A percentile compares a stretch with the other conserved stretches of the same genome.
Conservation (phyloP, 2,329 filamentous ascomycete species). For the Hypoxylon sp. region DNA sequence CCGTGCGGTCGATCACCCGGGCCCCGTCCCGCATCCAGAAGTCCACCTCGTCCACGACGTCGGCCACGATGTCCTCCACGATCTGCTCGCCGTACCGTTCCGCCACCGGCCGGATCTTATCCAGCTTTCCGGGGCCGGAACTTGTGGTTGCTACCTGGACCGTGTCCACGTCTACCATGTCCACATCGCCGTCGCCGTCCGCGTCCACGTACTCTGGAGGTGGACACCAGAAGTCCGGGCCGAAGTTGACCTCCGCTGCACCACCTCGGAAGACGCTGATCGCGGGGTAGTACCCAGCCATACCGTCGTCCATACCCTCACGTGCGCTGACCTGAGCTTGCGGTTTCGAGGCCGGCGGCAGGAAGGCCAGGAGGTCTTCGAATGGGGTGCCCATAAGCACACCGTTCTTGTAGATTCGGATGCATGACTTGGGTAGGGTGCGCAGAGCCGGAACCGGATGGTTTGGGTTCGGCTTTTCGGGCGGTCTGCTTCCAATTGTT, state of each 20-base stretch:
- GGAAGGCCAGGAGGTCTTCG: conserved; percentile 85
- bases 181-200: conserved; percentile 53
- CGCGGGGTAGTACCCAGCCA: conserved; percentile 94
- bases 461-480: conserved; percentile 72
- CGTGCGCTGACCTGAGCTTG: conserved; percentile 77
- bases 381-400: conserved; percentile 86
- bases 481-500: conserved; percentile 46
- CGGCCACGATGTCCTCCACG: conserved; percentile 90
- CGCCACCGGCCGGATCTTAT: conserved; percentile 67
- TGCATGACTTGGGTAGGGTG: conserved; percentile 84
- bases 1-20: conserved; percentile 56
- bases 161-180: conserved; percentile 52
- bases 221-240: conserved; percentile 90
- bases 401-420: conserved; percentile 94
- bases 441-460: conserved; percentile 79
- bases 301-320: conserved; percentile 90
- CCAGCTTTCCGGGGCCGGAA: conserved; percentile 30
- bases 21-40: conserved; percentile 79
- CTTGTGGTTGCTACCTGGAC: conserved; percentile 16
- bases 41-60: conserved; percentile 93
- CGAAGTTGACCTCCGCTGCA: conserved; percentile 92
- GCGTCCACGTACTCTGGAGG: conserved; percentile 64
- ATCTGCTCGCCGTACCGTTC: conserved; percentile 93
- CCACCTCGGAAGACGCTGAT: conserved; percentile 92
- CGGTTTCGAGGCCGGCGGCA: conserved; percentile 86